These are phyloP conservation scores for Papilionanthe hybrid DNA, from an alignment of 116 monocot species.

Conservation along the genomic window DNA sequence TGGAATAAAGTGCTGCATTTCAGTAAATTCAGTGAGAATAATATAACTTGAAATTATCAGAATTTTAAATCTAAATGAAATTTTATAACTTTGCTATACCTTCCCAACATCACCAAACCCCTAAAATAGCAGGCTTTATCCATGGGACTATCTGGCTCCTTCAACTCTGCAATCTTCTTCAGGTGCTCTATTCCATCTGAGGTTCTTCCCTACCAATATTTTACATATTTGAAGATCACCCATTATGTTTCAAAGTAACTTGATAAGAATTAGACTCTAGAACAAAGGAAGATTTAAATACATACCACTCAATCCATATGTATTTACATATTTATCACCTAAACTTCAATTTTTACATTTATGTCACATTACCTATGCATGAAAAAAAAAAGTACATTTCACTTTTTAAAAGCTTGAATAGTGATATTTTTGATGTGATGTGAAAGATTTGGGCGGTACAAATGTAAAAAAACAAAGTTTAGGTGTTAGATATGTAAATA, in stretches of 20 bases:
- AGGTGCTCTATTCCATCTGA: conserved; percentile 56
- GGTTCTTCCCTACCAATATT: conserved; percentile 51
- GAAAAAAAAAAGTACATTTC: no score
- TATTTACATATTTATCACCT: no score
- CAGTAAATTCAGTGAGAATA: background rate
- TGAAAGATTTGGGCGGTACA: no score
- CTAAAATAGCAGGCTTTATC: conserved; percentile 65
- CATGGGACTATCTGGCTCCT: conserved; percentile 59
- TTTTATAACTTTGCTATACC: conserved; percentile 20
- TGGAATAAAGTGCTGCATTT: conserved; percentile 46
- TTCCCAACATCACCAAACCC: conserved; percentile 69
- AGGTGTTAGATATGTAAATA: no score
- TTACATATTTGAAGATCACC: background rate
- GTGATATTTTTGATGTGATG: no score
- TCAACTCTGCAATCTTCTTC: conserved; percentile 64
- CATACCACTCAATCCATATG: no score
- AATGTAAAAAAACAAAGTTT: no score
- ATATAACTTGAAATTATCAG: background rate
- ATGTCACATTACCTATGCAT: no score
- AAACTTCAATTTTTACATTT: no score
- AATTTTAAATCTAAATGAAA: background rate
- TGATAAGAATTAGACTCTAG: background rate
- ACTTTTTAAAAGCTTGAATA: no score
- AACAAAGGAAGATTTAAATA: no score
- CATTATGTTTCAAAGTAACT: background rate